Conservation (phyloP, 106 monocot species). For the Iris macrosiphon region DNA sequence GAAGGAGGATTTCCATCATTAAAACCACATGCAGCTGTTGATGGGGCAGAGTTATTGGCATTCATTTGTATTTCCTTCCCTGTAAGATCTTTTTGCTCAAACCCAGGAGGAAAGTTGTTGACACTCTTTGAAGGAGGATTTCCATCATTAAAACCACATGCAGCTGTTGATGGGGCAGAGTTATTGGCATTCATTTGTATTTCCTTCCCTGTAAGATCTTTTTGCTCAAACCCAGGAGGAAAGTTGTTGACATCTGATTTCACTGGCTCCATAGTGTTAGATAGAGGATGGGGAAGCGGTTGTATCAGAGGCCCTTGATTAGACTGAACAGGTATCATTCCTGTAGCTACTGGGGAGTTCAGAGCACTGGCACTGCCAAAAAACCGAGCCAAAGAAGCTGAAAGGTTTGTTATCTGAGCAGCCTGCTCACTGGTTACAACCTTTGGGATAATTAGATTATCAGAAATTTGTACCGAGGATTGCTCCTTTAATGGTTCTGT, state of each 20-base stretch:
- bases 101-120: too few species aligned
- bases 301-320: constrained; percentile 9
- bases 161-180: constrained; percentile 1
- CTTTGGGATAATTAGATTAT: constrained; percentile 29
- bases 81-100: too few species aligned
- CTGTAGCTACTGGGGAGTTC: constrained; percentile 25
- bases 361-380: constrained; percentile 42
- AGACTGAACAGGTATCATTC: constrained; percentile 21
- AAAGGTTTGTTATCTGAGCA: constrained; percentile 65
- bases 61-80: too few species aligned
- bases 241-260: constrained; percentile 4
- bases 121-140: constrained; percentile 1
- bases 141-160: constrained; percentile 4
- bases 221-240: constrained; percentile 11
- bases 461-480: constrained; percentile 11
- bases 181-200: constrained; percentile 5
- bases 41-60: too few species aligned
- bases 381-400: constrained; percentile 74
- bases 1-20: too few species aligned
- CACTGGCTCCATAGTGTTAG: not conserved
- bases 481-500: constrained; percentile 7
- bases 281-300: not conserved
- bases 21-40: too few species aligned
- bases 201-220: constrained; percentile 3
- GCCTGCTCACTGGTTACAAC: constrained; percentile 58